Evolutionary conservation across 208 protist species (phyloP), one percentile per base, ranked within the genome.

Genomic region (Crithidia brevicula): DNA sequence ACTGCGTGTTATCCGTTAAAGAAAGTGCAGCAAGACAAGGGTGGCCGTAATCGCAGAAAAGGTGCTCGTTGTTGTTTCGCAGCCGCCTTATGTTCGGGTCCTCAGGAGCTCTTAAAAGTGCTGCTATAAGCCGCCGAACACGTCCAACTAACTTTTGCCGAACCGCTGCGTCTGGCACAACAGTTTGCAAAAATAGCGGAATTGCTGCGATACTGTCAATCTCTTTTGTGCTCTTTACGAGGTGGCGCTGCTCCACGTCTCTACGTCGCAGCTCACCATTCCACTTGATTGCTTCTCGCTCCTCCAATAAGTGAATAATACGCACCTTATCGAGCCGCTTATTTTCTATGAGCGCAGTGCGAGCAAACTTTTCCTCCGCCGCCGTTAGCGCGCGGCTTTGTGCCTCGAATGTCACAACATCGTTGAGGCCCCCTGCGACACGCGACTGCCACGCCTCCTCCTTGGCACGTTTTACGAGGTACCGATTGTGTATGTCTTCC

Each of bases 11-110:
- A 30, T 16, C 33, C 9, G 33, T 18, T 27, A 27, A 15, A 31
- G 54, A 47, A 22, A 6, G 23, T 0, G 36, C 36, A 20, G 4
- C 49, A 33, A 91, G 64, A 20, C 74, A 84, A n/a, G 72, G 70
- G 50, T 93, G 82, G 27, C 87, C 87, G 59, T 85, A 96, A 62
- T 93, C 85, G 18, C 57, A 52, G 16, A 94, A 67, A 13, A 94
- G 67, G 30, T 80, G 53, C 43, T 80, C 57, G 71, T 96, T 91
- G 65, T 91, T 93, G 56, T 85, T 89, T 3, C 91, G 80, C 47
- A 96, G 72, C 4, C 68, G 67, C 1, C 91, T 75, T 64, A 94
- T 92, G 51, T 91, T 90, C 10, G 72, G 13, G 64, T 96, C 82
- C 61, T 96, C 91, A 10, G 91, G 91, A 0, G 86, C 82, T 38